A percentile compares a stretch with the other conserved stretches of the same genome.
Evolutionary conservation across 2,329 filamentous ascomycete genomes (phyloP).

Genomic region (Anisogramma anomala): DNA sequence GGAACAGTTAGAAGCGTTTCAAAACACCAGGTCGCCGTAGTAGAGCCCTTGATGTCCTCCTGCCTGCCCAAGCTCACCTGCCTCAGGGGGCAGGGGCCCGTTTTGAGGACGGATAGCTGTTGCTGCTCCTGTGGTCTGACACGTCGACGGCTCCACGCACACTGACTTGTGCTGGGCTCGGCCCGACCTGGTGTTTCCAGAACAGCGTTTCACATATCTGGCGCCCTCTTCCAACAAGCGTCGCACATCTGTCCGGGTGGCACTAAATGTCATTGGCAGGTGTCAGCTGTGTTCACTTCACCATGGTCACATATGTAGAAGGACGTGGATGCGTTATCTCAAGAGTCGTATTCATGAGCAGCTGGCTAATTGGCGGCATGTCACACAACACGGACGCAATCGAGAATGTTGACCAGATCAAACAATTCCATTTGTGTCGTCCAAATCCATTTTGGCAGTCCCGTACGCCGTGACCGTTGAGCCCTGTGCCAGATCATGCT

Average conservation of each 20-base stretch:
- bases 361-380: constrained; percentile 16
- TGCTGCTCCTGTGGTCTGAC: background rate
- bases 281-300: no score
- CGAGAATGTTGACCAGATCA: constrained; percentile 15
- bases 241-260: no score
- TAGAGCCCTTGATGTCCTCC: constrained; percentile 7
- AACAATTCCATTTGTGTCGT: constrained; percentile 17
- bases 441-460: constrained; percentile 22
- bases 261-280: no score
- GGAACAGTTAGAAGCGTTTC: constrained; percentile 6
- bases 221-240: no score
- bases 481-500: constrained; percentile 12
- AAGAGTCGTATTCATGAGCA: constrained; percentile 16
- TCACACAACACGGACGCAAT: constrained; percentile 15
- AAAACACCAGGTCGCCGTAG: constrained; percentile 10
- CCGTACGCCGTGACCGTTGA: constrained; percentile 23
- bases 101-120: constrained; percentile 7
- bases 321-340: constrained; percentile 11
- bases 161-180: background rate
- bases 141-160: background rate
- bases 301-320: no score
- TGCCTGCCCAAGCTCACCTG: constrained; percentile 1
- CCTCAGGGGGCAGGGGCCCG: constrained; percentile 11
- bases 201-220: no score
- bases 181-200: no score